These are phyloP conservation scores for Cyberlindnera bimundalis DNA, from an alignment of 805 yeast genomes.

Conservation along the genomic window DNA sequence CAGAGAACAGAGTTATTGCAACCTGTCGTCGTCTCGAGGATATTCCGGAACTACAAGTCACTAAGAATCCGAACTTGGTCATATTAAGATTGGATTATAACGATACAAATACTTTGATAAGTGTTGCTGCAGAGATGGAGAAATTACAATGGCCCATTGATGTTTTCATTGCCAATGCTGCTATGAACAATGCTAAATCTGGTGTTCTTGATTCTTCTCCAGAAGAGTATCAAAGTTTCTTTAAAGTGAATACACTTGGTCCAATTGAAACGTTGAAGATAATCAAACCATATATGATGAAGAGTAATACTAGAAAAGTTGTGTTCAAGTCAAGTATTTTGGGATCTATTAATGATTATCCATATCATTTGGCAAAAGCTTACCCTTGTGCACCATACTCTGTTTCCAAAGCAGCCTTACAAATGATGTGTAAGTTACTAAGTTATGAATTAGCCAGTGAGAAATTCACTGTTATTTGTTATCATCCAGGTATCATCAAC, in stretches of 20 bases:
- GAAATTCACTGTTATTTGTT: conserved; percentile 27
- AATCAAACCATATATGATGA: conserved; percentile 29
- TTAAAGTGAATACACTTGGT: conserved; percentile 31
- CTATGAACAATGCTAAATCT: conserved; percentile 22
- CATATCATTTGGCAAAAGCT: conserved; percentile 13
- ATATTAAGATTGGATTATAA: conserved; percentile 22
- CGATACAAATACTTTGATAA: conserved; percentile 14
- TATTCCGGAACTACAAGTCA: conserved; percentile 18
- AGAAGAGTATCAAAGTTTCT: conserved; percentile 21
- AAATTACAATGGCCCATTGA: conserved; percentile 29
- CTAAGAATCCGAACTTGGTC: conserved; percentile 23
- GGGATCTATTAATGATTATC: conserved; percentile 28
- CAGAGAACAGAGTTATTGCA: conserved; percentile 24
- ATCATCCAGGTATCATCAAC: conserved; percentile 30
- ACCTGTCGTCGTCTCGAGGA: conserved; percentile 19
- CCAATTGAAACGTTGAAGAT: conserved; percentile 31
- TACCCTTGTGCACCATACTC: conserved; percentile 32
- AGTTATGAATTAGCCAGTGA: conserved; percentile 27
- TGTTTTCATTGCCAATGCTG: conserved; percentile 36
- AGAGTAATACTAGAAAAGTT: conserved; percentile 27
- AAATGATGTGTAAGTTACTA: conserved; percentile 27
- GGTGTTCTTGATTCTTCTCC: conserved; percentile 21
- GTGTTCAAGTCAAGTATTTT: conserved; percentile 30
- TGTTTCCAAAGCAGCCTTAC: conserved; percentile 37
- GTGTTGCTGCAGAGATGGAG: conserved; percentile 20